Base-by-base conservation (phyloP, 805 yeast genomes). In the Sugiyamaella floridensis region DNA sequence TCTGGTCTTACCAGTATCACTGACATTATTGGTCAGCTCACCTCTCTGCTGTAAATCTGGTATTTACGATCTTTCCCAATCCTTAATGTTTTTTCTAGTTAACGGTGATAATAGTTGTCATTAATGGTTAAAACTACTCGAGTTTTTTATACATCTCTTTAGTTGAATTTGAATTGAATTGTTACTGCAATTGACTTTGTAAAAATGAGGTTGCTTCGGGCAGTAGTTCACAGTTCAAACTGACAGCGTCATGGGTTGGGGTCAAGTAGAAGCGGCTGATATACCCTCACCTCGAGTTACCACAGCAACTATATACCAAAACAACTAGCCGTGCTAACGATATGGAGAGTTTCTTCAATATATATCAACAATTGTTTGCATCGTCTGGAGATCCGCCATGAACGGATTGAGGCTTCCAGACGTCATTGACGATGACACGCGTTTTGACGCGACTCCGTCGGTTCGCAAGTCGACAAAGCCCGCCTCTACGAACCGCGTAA, bases 51-150 rank as follows among this genome's bases (percentile, higher is more conserved):
- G 37, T 32, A 32, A 32, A 32, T 32, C 37, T 11, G 37, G 37
- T 32, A 10, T 32, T 32, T 32, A 32, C 37, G 37, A 32, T 32
- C n/a, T 11, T 14, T n/a, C n/a, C n/a, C 4, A 11, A 32, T 14
- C n/a, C n/a, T 11, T 32, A 32, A 7, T 29, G 7, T 32, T 5
- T 32, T 32, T 32, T 32, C 37, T 32, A 32, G 37, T 32, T 32
- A 32, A 32, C 37, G 37, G 37, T 32, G n/a, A 32, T 32, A 32
- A 32, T 8, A 8, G 37, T 32, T 32, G 37, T 47, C 52, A 69
- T 71, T 29, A 32, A 26, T 22, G 26, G 6, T n/a, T n/a, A n/a
- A n/a, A n/a, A n/a, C n/a, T n/a, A n/a, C n/a, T n/a, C n/a, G n/a
- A n/a, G n/a, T n/a, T n/a, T n/a, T n/a, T n/a, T n/a, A n/a, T n/a